Evolutionary conservation across 2,329 filamentous ascomycete genomes (phyloP), one percentile per base, ranked within the genome.

Genomic region (Phyllosticta citriasiana): DNA sequence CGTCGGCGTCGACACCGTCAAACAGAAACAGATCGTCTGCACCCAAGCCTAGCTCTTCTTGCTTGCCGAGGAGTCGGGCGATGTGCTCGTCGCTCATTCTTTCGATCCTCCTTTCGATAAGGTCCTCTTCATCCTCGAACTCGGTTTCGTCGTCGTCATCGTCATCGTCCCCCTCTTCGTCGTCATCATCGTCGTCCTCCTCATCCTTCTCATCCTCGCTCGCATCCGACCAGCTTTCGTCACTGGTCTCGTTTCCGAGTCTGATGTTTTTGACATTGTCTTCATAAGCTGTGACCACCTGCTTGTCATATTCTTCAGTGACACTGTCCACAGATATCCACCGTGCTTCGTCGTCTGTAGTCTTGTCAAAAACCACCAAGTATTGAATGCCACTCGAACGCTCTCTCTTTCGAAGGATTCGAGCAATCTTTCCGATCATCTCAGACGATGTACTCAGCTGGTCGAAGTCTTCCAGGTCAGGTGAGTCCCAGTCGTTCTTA

Each of bases 41-140:
- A 2, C 78, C 81, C 53, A 88, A 74, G 8, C 86, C 87, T 3
- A 88, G 75, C 68, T 86, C 82, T 70, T 84, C 80, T 67, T 86
- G 82, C 69, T 84, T 86, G 57, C 81, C 76, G 30, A 88, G 71
- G 25, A 87, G 73, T 50, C 80, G 77, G 50, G 86, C 86, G 50
- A 89, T 75, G 22, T 81, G 78, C 69, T 86, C 85, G 64, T 90
- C 84, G 8, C 83, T 79, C 66, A 79, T 74, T 4, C 70, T 66
- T 14, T 73, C 73, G 22, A 69, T 70, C 55, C 70, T 68, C 63
- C 76, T 66, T 65, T 75, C 63, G 62, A 73, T 69, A 26, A 80
- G 67, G 64, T 76, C 76, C 27, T 74, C 73, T 55, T 76, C 73
- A 54, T 75, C 73, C n/a, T 75, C 73, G 1, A 71, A 70, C 5